A percentile compares a stretch with the other conserved stretches of the same genome.
Conservation (phyloP, 768 basidiomycete genomes). For the Gloeopeniophorella convolvens region DNA sequence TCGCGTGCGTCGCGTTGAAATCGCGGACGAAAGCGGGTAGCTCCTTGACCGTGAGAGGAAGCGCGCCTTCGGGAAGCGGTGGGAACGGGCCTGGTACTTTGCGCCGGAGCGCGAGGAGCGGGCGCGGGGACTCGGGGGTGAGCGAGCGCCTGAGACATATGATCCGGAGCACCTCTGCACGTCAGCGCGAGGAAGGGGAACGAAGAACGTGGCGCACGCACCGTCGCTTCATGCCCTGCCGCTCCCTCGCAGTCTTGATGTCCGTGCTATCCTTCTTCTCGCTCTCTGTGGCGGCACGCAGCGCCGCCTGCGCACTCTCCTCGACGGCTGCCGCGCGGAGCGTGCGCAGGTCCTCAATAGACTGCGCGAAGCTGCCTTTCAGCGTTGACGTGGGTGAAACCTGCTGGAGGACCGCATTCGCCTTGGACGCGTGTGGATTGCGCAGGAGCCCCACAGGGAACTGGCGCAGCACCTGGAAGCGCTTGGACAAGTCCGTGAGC, state of each 20-base stretch:
- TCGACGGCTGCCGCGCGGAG: conserved; percentile 44
- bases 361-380: conserved; percentile 12
- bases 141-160: conserved; percentile 35
- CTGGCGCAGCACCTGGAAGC: conserved; percentile 16
- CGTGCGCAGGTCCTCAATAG: conserved; percentile 40
- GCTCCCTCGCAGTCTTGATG: conserved; percentile 38
- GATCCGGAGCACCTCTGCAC: neutral
- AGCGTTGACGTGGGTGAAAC: neutral
- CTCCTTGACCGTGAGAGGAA: conserved; percentile 37
- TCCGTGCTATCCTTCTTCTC: conserved; percentile 45
- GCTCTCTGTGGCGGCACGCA: conserved; percentile 49
- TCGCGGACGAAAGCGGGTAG: conserved; percentile 50
- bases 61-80: conserved; percentile 29
- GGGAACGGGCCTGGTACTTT: conserved; percentile 39
- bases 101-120: conserved; percentile 43
- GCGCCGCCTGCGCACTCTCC: conserved; percentile 51
- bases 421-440: conserved; percentile 1
- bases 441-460: conserved; percentile 15
- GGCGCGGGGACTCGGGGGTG: conserved; percentile 56
- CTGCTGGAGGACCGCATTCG: conserved; percentile 3
- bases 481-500: conserved; percentile 16
- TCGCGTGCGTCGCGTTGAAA: conserved; percentile 42
- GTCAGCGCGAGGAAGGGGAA: neutral
- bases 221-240: conserved; percentile 54
- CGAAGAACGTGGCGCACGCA: conserved; percentile 27